Conservation (phyloP, 2,329 filamentous ascomycete genomes). For the Xylaria sp. region DNA sequence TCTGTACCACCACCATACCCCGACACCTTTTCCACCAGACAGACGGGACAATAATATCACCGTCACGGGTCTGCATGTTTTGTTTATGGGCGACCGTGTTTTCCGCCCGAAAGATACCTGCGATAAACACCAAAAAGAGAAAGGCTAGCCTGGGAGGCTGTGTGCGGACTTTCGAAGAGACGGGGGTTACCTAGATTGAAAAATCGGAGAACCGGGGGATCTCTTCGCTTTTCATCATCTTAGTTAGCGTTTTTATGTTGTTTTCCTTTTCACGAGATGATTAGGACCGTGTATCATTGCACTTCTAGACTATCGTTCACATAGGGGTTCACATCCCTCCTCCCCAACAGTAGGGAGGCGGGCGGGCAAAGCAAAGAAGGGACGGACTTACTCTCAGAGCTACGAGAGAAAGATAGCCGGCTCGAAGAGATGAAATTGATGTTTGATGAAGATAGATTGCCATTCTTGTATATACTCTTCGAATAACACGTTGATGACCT, state of each 20-base stretch:
- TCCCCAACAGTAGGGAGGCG: slow-evolving; percentile 32
- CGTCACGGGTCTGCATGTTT: slow-evolving; percentile 3
- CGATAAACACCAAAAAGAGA: slow-evolving; percentile 10
- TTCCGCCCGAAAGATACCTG: not conserved
- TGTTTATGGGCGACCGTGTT: not conserved
- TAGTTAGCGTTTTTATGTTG: not conserved
- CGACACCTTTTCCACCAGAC: not conserved
- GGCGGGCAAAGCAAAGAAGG: slow-evolving; percentile 7
- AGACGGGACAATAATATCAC: slow-evolving; percentile 3
- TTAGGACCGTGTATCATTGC: slow-evolving; percentile 39
- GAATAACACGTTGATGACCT: not conserved
- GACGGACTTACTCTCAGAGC: slow-evolving; percentile 1
- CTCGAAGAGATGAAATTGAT: slow-evolving; percentile 14
- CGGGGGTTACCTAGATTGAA: slow-evolving; percentile 34
- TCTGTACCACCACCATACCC: slow-evolving; percentile 39
- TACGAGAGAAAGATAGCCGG: not conserved
- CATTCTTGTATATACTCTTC: slow-evolving; percentile 42
- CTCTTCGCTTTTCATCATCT: slow-evolving; percentile 10
- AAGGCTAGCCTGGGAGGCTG: slow-evolving; percentile 1
- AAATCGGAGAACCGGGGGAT: slow-evolving; percentile 37
- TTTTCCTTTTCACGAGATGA: slow-evolving; percentile 29
- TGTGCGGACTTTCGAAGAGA: slow-evolving; percentile 3
- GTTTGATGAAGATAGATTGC: slow-evolving; percentile 35
- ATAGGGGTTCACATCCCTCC: slow-evolving; percentile 34
- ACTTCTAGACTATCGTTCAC: slow-evolving; percentile 47